A percentile compares a stretch with the other conserved stretches of the same genome.
Conservation (phyloP, 345 rosid genomes). For the Mallotus nudiflorus region DNA sequence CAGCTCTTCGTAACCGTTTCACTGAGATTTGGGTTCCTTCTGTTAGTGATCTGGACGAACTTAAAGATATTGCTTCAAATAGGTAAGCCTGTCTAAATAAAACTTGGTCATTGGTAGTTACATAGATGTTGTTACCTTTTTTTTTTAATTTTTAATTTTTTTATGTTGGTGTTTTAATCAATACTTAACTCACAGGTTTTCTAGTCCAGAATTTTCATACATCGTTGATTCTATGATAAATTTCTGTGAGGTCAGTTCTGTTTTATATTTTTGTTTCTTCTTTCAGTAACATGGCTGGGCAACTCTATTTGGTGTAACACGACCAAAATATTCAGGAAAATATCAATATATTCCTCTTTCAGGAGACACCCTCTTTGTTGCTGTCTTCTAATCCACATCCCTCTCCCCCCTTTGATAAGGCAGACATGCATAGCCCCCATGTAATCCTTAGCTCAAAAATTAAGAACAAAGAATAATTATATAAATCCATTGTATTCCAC, state of each 20-base stretch:
- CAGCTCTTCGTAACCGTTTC: slow-evolving; percentile 94
- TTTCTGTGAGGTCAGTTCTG: slow-evolving; percentile 67
- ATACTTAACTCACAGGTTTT: slow-evolving; percentile 41
- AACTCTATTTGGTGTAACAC: too few relatives aligned
- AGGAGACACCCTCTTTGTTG: too few relatives aligned
- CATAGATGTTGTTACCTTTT: neutral
- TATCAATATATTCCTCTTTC: too few relatives aligned
- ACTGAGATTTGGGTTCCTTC: slow-evolving; percentile 98
- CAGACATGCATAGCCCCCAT: too few relatives aligned
- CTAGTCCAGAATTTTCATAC: slow-evolving; percentile 38
- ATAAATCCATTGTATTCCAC: too few relatives aligned
- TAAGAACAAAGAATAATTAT: too few relatives aligned
- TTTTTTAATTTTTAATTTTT: neutral
- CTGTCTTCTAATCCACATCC: too few relatives aligned
- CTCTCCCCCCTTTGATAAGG: too few relatives aligned
- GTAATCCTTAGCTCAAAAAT: too few relatives aligned
- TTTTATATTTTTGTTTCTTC: slow-evolving; percentile 13
- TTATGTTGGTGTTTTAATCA: slow-evolving; percentile 9
- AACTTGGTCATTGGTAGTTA: neutral
- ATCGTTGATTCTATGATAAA: slow-evolving; percentile 62
- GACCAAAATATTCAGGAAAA: too few relatives aligned
- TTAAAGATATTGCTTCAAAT: slow-evolving; percentile 62
- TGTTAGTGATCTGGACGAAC: slow-evolving; percentile 62
- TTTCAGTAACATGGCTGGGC: neutral
- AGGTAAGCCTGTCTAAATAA: slow-evolving; percentile 43